phyloP scores from a whole-genome alignment of 192 early-diverging fungal species.

The Podila epigama region DNA sequence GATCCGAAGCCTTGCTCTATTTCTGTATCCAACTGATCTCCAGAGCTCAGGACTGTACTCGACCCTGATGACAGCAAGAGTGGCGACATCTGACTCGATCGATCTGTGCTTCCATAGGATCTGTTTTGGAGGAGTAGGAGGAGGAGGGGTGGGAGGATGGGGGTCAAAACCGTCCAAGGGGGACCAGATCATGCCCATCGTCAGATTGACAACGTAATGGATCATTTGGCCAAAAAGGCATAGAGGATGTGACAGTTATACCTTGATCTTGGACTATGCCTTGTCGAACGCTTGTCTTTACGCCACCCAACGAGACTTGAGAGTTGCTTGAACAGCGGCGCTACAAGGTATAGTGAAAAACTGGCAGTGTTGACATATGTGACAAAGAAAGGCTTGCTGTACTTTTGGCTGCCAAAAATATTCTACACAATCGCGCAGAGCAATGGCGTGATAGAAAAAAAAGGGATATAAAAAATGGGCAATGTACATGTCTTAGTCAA shows the following conservation, averaged over 20 bases:
- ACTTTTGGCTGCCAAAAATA: slow-evolving; percentile 73
- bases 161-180: too few relatives aligned
- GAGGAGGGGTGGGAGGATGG: too few relatives aligned
- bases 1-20: slow-evolving; percentile 29
- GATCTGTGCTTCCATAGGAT: background rate
- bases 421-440: too few relatives aligned
- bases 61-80: slow-evolving; percentile 1
- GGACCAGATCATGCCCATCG: too few relatives aligned
- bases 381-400: slow-evolving; percentile 78
- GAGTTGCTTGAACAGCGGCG: slow-evolving; percentile 28
- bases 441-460: slow-evolving; percentile 1
- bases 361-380: slow-evolving; percentile 82
- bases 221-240: too few relatives aligned
- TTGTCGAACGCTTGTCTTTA: background rate
- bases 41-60: background rate
- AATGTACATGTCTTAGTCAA: too few relatives aligned
- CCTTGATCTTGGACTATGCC: background rate
- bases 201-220: too few relatives aligned
- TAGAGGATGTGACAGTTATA: background rate
- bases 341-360: slow-evolving; percentile 76
- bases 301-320: background rate
- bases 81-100: background rate
- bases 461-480: too few relatives aligned
- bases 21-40: background rate
- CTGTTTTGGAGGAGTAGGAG: too few relatives aligned